phyloP scores from a whole-genome alignment of 495 filamentous ascomycete species.

The Hapsidospora chrysogenum region DNA sequence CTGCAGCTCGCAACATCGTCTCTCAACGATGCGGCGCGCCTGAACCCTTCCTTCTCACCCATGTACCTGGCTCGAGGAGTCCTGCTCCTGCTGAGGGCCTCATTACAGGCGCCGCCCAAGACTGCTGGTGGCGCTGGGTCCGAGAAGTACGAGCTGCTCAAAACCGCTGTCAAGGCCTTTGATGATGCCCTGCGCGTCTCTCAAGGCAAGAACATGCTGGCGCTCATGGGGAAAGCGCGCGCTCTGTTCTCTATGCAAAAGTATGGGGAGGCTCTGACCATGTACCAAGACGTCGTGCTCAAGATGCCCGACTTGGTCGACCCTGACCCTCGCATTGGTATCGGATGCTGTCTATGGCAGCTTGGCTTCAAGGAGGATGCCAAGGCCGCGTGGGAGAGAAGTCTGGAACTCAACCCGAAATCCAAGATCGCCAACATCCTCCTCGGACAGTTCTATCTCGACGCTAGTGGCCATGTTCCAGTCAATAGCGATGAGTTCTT shows the following conservation, averaged over 20 bases:
- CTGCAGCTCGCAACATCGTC: constrained; percentile 78
- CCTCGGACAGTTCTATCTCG: constrained; percentile 73
- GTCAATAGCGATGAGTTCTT: constrained; percentile 64
- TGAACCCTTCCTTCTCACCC: constrained; percentile 80
- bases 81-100: constrained; percentile 72
- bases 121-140: constrained; percentile 45
- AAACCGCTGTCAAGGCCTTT: constrained; percentile 74
- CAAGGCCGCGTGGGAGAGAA: constrained; percentile 73
- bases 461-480: constrained; percentile 60
- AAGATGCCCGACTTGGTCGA: constrained; percentile 81
- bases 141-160: constrained; percentile 63
- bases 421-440: constrained; percentile 86
- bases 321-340: constrained; percentile 85
- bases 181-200: constrained; percentile 81
- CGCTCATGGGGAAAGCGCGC: constrained; percentile 69
- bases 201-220: constrained; percentile 73
- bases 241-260: constrained; percentile 69
- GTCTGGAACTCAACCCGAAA: constrained; percentile 69
- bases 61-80: constrained; percentile 86
- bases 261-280: constrained; percentile 63
- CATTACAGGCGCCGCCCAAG: constrained; percentile 61
- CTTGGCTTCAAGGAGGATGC: constrained; percentile 87
- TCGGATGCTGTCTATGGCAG: constrained; percentile 93
- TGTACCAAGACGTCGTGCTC: constrained; percentile 71
- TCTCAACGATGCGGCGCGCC: constrained; percentile 83